A percentile compares a stretch with the other conserved stretches of the same genome.
phyloP scores from a whole-genome alignment of 177 flowering plant species.

The Telopea speciosissima region DNA sequence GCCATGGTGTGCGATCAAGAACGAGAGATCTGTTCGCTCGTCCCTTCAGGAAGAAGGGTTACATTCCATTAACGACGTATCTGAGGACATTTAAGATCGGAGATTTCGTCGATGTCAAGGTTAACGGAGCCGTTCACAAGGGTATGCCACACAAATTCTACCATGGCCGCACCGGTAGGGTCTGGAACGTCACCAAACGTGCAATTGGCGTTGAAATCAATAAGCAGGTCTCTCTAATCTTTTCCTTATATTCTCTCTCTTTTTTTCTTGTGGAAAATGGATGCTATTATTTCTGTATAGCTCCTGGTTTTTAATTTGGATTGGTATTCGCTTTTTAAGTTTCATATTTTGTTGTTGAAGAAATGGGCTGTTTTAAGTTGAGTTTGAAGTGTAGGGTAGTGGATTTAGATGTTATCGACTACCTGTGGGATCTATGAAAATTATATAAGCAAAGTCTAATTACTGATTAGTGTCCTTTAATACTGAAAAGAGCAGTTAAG shows the following conservation, averaged over 20 bases:
- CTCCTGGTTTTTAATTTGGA: background rate
- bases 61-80: background rate
- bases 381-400: too few relatives aligned
- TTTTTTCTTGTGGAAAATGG: background rate
- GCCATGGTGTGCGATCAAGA: background rate
- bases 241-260: background rate
- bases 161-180: slow-evolving; percentile 6
- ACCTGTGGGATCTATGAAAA: too few relatives aligned
- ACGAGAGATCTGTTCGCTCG: slow-evolving; percentile 6
- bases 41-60: slow-evolving; percentile 6
- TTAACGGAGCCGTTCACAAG: slow-evolving; percentile 2
- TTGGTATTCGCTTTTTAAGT: background rate
- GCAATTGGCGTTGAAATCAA: slow-evolving; percentile 4
- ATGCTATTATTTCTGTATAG: background rate
- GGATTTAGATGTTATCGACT: too few relatives aligned
- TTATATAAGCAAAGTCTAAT: too few relatives aligned
- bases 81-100: slow-evolving; percentile 1
- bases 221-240: background rate
- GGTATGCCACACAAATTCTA: slow-evolving; percentile 7
- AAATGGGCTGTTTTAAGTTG: too few relatives aligned
- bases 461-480: too few relatives aligned
- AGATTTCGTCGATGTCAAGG: slow-evolving; percentile 3
- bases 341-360: too few relatives aligned
- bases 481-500: too few relatives aligned
- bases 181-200: slow-evolving; percentile 8